Conservation (phyloP, 805 yeast genomes). For the Ogataea salicorniae region DNA sequence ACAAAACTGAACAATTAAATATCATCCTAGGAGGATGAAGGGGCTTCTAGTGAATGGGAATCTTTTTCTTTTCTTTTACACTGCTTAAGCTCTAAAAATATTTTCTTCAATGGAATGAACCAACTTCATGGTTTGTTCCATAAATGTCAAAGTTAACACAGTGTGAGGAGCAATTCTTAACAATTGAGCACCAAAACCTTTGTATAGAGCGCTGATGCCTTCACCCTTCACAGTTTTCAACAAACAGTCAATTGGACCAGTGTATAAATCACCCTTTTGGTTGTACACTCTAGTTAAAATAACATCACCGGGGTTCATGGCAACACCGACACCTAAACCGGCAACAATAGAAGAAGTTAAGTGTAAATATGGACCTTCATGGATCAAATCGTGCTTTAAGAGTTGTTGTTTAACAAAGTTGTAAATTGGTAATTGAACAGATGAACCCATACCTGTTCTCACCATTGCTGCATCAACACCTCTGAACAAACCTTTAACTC, state of each 20-base stretch:
- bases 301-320: slow-evolving; percentile 98
- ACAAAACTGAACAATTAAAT: too few species aligned
- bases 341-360: slow-evolving; percentile 68
- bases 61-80: neutral
- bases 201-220: slow-evolving; percentile 84
- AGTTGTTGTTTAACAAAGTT: slow-evolving; percentile 66
- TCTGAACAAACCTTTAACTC: slow-evolving; percentile 71
- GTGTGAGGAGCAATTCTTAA: slow-evolving; percentile 95
- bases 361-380: slow-evolving; percentile 66
- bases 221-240: slow-evolving; percentile 75
- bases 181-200: slow-evolving; percentile 92
- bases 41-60: too few species aligned
- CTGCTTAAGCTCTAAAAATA: slow-evolving; percentile 6
- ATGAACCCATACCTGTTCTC: slow-evolving; percentile 93
- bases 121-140: slow-evolving; percentile 89
- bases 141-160: slow-evolving; percentile 79
- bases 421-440: slow-evolving; percentile 91
- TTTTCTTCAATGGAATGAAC: slow-evolving; percentile 38
- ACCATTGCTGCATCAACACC: slow-evolving; percentile 94
- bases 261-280: slow-evolving; percentile 83
- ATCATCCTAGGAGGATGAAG: too few species aligned
- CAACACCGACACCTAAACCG: slow-evolving; percentile 89
- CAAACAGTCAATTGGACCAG: slow-evolving; percentile 86
- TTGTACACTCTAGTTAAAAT: slow-evolving; percentile 91
- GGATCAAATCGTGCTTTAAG: slow-evolving; percentile 44